Conservation (phyloP, 768 basidiomycete genomes). For the Leccinellum albellum region DNA sequence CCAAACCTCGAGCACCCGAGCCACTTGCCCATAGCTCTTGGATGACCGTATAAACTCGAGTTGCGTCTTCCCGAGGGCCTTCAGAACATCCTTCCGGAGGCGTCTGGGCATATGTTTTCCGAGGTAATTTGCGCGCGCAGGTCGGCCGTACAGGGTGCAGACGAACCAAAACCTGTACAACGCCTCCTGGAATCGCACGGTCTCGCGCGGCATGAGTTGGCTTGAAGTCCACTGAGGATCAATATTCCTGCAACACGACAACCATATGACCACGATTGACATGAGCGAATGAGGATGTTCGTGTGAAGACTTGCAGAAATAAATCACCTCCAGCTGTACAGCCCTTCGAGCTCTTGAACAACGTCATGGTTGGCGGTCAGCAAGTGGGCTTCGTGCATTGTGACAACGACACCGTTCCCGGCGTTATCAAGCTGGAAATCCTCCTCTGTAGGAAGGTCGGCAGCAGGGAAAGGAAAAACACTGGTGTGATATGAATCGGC, state of each 20-base stretch:
- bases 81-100: background rate
- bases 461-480: background rate
- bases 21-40: background rate
- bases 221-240: slow-evolving; percentile 31
- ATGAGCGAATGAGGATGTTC: slow-evolving; percentile 1
- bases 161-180: slow-evolving; percentile 28
- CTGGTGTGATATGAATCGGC: slow-evolving; percentile 10
- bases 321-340: slow-evolving; percentile 22
- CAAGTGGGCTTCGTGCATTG: slow-evolving; percentile 8
- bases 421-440: background rate
- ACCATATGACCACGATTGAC: background rate
- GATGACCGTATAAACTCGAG: slow-evolving; percentile 10
- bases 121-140: slow-evolving; percentile 8
- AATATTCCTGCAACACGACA: slow-evolving; percentile 31
- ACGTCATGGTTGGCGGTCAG: slow-evolving; percentile 16
- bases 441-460: slow-evolving; percentile 11
- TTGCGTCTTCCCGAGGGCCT: slow-evolving; percentile 1
- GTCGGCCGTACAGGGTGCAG: slow-evolving; percentile 11
- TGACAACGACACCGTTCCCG: background rate
- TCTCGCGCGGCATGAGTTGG: slow-evolving; percentile 31
- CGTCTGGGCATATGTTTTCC: slow-evolving; percentile 8
- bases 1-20: slow-evolving; percentile 6
- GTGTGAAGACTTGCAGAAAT: background rate
- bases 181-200: slow-evolving; percentile 28
- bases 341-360: slow-evolving; percentile 11